Evolutionary conservation across 345 rosid species (phyloP), one percentile per base, ranked within the genome.

Genomic region (Aquilaria sinensis): DNA sequence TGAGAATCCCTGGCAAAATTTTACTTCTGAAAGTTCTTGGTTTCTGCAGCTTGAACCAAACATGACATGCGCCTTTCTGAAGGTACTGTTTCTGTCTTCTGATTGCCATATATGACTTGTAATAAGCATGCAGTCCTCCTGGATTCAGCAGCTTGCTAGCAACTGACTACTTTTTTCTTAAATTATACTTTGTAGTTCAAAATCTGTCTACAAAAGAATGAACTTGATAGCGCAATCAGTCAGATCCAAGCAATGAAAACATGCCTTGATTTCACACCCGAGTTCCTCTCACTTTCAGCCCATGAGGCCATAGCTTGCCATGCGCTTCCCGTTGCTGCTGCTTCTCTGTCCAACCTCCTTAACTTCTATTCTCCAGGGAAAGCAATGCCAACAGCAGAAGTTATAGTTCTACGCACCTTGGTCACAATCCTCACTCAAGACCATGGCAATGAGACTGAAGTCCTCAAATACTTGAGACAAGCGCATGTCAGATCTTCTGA

Each of bases 271-370:
- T 94, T 88, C 74, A 76, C 88, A 69, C 85, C 97, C 48, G 93
- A 90, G 60, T 90, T 79, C 74, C 80, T 94, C 51, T 80, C 81
- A 68, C 96, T 94, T 33, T 66, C 99, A 69, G 96, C 97, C 2
- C 99, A 94, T 77, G 99, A 94, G 82, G 97, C 99, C 73, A 72
- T 94, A 56, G 95, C 99, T 76, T 94, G 84, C 58, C 84, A 63
- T 57, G 87, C 87, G 56, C 86, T 83, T 76, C 73, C 81, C 12
- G 85, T 88, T 66, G 99, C 97, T 15, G 81, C 77, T 65, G 86
- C 95, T 51, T 75, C 85, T 74, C 80, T 94, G 54, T 88, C 96
- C 70, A 85, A 68, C 77, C 79, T 86, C 58, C 79, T 88, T 64
- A 84, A 78, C 61, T 86, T 85, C 73, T 86, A 74, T 32, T 58